Evolutionary conservation across 306 rosid genomes (phyloP).

Genomic region (Cicer chorassanicum): DNA sequence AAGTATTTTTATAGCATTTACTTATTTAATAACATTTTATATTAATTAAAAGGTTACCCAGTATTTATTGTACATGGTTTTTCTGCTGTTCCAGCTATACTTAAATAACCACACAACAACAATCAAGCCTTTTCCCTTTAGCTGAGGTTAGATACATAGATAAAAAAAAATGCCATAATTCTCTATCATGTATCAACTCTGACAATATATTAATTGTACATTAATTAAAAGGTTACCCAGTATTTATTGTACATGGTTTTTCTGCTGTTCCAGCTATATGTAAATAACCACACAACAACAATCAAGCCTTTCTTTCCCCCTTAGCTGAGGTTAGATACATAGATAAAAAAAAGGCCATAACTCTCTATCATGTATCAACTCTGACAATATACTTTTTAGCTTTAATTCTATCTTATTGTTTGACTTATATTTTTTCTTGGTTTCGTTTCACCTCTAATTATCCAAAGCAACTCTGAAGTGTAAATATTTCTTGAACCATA

Average conservation of each 20-base stretch:
- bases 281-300: conserved; percentile 25
- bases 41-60: neutral
- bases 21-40: conserved; percentile 32
- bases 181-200: neutral
- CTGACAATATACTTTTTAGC: neutral
- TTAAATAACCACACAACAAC: conserved; percentile 24
- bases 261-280: neutral
- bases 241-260: conserved; percentile 24
- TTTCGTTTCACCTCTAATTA: neutral
- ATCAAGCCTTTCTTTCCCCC: neutral
- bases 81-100: conserved; percentile 8
- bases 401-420: neutral
- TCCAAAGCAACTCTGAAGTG: neutral
- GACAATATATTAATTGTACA: conserved; percentile 3
- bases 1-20: conserved; percentile 53
- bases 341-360: neutral
- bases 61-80: conserved; percentile 15
- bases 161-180: neutral
- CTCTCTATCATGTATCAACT: neutral
- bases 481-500: neutral
- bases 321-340: neutral
- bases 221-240: neutral
- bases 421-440: neutral
- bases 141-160: neutral
- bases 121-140: neutral